phyloP scores from a whole-genome alignment of 768 basidiomycete species.

The Flagelloscypha sp. region DNA sequence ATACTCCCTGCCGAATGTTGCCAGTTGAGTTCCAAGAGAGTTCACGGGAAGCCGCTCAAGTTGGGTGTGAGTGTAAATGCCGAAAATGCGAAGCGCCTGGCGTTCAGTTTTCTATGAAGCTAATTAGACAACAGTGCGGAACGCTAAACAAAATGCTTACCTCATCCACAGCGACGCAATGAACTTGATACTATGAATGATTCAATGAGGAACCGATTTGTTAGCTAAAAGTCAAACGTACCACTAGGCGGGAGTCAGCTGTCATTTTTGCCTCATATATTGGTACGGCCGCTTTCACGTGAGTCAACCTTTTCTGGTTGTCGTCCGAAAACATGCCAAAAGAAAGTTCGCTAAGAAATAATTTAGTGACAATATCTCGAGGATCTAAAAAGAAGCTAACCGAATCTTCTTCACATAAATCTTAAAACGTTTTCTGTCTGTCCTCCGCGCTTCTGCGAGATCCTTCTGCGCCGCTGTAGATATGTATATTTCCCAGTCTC shows the following conservation, averaged over 20 bases:
- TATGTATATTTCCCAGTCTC: constrained; percentile 55
- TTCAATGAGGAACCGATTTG: constrained; percentile 4
- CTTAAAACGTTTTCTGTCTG: constrained; percentile 36
- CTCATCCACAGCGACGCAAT: constrained; percentile 34
- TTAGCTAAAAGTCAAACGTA: constrained; percentile 17
- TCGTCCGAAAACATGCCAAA: constrained; percentile 60
- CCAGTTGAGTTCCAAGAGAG: constrained; percentile 28
- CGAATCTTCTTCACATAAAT: constrained; percentile 64
- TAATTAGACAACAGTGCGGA: not conserved
- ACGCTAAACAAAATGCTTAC: constrained; percentile 11
- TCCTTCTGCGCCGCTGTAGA: constrained; percentile 41
- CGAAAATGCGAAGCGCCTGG: constrained; percentile 26
- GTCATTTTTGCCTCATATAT: constrained; percentile 67
- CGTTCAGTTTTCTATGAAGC: constrained; percentile 23
- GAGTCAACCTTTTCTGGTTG: constrained; percentile 55
- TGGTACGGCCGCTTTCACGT: constrained; percentile 36
- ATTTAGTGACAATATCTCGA: not conserved
- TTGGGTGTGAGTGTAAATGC: constrained; percentile 32
- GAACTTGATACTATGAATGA: constrained; percentile 36
- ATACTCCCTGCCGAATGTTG: constrained; percentile 8
- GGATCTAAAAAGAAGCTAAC: constrained; percentile 24
- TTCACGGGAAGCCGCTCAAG: constrained; percentile 30
- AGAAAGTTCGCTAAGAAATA: constrained; percentile 48
- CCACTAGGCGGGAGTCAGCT: constrained; percentile 40
- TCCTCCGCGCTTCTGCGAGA: constrained; percentile 38